Conservation (phyloP, 192 early-diverging fungal genomes). For the Tieghemiomyces parasiticus region DNA sequence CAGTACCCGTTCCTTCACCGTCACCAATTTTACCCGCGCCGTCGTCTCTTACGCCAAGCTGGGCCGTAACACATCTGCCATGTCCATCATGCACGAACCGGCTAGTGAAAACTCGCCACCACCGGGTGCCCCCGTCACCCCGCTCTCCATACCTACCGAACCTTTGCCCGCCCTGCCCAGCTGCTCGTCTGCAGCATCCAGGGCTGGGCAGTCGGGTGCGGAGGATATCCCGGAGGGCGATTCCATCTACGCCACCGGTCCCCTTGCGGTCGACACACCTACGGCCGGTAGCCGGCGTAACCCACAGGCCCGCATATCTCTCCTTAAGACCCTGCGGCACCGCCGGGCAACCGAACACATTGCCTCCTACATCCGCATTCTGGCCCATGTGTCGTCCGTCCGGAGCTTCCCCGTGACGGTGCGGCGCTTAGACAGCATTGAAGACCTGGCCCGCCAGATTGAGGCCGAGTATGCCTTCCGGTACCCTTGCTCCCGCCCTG, state of each 20-base stretch:
- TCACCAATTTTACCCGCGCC: conserved; percentile 8
- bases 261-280: too few relatives aligned
- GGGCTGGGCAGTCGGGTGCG: too few relatives aligned
- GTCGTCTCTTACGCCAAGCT: background rate
- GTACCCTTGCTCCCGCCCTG: background rate
- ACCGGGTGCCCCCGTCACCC: background rate
- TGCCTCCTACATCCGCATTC: conserved; percentile 28
- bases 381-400: conserved; percentile 18
- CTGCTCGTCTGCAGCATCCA: too few relatives aligned
- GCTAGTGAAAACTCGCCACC: too few relatives aligned
- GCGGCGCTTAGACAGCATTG: conserved; percentile 35
- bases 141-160: background rate
- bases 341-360: conserved; percentile 19
- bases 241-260: background rate
- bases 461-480: conserved; percentile 51
- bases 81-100: too few relatives aligned
- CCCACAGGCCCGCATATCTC: background rate
- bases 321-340: conserved; percentile 3
- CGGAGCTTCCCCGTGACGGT: conserved; percentile 35
- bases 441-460: conserved; percentile 45
- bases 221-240: too few relatives aligned
- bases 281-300: background rate
- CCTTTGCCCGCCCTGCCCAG: background rate
- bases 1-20: background rate
- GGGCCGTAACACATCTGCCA: too few relatives aligned